Base-by-base conservation (phyloP, 2,329 filamentous ascomycete species). In the Orbilia oligospora region DNA sequence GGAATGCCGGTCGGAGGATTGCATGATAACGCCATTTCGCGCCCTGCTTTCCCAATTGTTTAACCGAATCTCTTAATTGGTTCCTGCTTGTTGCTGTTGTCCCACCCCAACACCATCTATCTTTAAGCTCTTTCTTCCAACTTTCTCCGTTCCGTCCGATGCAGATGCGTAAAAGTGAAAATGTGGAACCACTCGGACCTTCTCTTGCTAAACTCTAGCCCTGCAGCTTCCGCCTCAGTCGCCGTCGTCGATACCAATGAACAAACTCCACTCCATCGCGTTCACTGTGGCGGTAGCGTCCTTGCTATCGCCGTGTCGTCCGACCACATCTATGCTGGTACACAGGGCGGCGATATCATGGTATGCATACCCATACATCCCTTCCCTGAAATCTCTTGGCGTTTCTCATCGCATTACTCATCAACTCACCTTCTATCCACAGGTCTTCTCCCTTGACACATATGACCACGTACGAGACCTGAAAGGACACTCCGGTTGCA, bases 321-420 rank as follows among this genome's bases (percentile, higher is more conserved):
- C 65, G 88, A 92, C 58, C 91, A 91, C 83, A 92, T 99, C 68
- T 99, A 93, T 84, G 94, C 95, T 18, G 96, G 96, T 48, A 94
- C 96, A 0, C 94, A 97, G 83, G 92, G 93, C 80, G 96, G 96
- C 79, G 93, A 97, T 85, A 97, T 99, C 79, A 88, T 97, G 55
- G 91, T 89, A 61, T 36, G 3, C 18, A 20, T n/a, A 51, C 20
- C 18, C 48, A 51, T 24, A 53, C 20, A 30, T 30, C 27, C 27
- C 27, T 30, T 30, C 48, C 24, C 14, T 10, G 27, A 16, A 24
- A 41, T 16, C 2, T 49, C 51, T 36, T 68, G 30, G 27, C 24
- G 51, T 76, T 33, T 22, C 18, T 44, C 12, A 41, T 41, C 38
- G 38, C 14, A 22, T 69, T 12, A 12, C 48, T 18, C 51, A 36